Evolutionary conservation across 2,329 filamentous ascomycete species (phyloP).

Genomic region (Fusarium transvaalense): DNA sequence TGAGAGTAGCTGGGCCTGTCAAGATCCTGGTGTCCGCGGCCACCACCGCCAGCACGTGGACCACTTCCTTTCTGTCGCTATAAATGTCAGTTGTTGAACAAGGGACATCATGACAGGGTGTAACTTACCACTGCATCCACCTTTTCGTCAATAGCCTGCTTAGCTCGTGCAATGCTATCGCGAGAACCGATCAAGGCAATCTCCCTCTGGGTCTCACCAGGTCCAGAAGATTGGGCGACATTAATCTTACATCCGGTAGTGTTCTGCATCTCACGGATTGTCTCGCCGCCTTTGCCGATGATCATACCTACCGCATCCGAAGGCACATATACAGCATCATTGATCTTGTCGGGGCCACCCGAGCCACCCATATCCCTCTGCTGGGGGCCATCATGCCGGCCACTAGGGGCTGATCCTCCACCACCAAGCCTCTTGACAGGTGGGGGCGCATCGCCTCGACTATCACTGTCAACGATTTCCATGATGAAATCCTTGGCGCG

Average conservation of each 20-base stretch:
- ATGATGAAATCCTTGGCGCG: slow-evolving; percentile 89
- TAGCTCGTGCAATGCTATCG: slow-evolving; percentile 83
- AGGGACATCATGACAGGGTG: not conserved
- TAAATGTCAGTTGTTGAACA: slow-evolving; percentile 47
- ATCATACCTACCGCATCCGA: slow-evolving; percentile 97
- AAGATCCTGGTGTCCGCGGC: slow-evolving; percentile 64
- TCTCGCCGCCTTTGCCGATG: slow-evolving; percentile 93
- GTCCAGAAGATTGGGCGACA: slow-evolving; percentile 83
- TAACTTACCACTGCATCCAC: slow-evolving; percentile 84
- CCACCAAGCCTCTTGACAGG: slow-evolving; percentile 48
- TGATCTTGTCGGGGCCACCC: slow-evolving; percentile 74
- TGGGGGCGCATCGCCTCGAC: slow-evolving; percentile 65
- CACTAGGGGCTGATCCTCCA: slow-evolving; percentile 34
- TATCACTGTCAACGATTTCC: slow-evolving; percentile 95
- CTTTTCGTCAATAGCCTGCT: slow-evolving; percentile 89
- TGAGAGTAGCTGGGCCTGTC: slow-evolving; percentile 67
- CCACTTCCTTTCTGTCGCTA: slow-evolving; percentile 67
- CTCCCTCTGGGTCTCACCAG: slow-evolving; percentile 83
- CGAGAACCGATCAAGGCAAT: slow-evolving; percentile 85
- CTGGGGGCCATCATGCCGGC: slow-evolving; percentile 51
- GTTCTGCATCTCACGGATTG: slow-evolving; percentile 93
- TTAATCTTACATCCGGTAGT: slow-evolving; percentile 94
- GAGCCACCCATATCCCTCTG: slow-evolving; percentile 56
- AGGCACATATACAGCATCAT: slow-evolving; percentile 85
- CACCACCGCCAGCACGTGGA: slow-evolving; percentile 55